Evolutionary conservation across 2,329 filamentous ascomycete genomes (phyloP).

Genomic region (Penicillium sp.): DNA sequence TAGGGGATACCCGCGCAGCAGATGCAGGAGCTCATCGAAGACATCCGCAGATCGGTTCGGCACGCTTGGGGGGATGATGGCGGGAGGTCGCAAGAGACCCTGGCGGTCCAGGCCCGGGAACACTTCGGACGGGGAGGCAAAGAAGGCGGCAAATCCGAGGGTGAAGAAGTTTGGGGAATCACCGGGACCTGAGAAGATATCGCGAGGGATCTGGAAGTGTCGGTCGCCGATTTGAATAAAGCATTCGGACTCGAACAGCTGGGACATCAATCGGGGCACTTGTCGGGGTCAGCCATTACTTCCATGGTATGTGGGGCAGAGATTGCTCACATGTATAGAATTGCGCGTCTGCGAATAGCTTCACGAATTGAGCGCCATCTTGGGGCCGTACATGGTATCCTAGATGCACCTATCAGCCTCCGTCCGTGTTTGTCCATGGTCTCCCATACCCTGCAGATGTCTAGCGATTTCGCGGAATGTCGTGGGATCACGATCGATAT

Average conservation of each 20-base stretch:
- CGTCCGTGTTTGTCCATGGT: background rate
- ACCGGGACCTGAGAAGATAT: constrained; percentile 78
- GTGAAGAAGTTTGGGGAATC: constrained; percentile 97
- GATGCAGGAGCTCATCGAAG: constrained; percentile 76
- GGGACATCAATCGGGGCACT: constrained; percentile 86
- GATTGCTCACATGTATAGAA: constrained; percentile 75
- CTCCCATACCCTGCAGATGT: constrained; percentile 68
- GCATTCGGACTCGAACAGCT: constrained; percentile 86
- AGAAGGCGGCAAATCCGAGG: constrained; percentile 84
- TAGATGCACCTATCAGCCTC: constrained; percentile 21
- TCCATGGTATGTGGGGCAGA: background rate
- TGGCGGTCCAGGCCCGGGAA: constrained; percentile 82
- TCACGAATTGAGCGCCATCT: constrained; percentile 84
- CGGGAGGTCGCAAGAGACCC: constrained; percentile 77
- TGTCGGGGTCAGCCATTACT: constrained; percentile 33
- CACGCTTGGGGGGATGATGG: constrained; percentile 77
- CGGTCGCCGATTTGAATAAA: constrained; percentile 85
- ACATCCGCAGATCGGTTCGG: constrained; percentile 77
- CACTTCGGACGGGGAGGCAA: constrained; percentile 72
- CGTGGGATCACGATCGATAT: constrained; percentile 87
- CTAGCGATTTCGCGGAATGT: constrained; percentile 88
- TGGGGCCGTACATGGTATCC: constrained; percentile 80
- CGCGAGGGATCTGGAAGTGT: constrained; percentile 85
- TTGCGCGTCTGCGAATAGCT: constrained; percentile 88
- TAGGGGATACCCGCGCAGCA: constrained; percentile 80